These are phyloP conservation scores for Linum usitatissimum DNA, from an alignment of 345 rosid genomes.

Conservation along the genomic window DNA sequence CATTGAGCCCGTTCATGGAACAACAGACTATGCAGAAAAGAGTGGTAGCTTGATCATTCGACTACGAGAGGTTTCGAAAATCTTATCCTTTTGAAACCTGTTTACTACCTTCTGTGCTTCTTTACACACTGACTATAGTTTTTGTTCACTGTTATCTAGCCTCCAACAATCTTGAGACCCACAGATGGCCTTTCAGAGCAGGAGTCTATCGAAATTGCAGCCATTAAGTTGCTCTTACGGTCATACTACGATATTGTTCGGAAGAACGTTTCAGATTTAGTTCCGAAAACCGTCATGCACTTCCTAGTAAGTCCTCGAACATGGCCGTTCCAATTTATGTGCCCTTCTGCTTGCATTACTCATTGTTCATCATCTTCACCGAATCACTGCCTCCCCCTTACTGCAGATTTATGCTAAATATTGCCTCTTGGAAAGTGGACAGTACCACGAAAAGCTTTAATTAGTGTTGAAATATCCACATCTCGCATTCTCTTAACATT, in stretches of 20 bases:
- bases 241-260: constrained; percentile 95
- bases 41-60: background rate
- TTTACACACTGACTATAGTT: background rate
- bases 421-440: background rate
- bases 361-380: background rate
- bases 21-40: background rate
- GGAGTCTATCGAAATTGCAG: constrained; percentile 62
- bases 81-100: background rate
- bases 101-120: background rate
- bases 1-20: background rate
- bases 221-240: constrained; percentile 68
- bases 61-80: background rate
- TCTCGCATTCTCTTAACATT: background rate
- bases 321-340: background rate
- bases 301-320: constrained; percentile 50
- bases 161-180: constrained; percentile 82
- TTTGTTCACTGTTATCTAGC: constrained; percentile 35
- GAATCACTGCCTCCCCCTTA: too few relatives aligned
- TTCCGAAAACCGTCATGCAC: constrained; percentile 97
- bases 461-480: background rate
- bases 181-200: constrained; percentile 78
- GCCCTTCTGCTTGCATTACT: background rate
- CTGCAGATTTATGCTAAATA: background rate
- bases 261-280: constrained; percentile 75
- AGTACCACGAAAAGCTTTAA: too few relatives aligned